Evolutionary conservation across 2,329 filamentous ascomycete genomes (phyloP), one percentile per base, ranked within the genome.

Genomic region (Fusarium virguliforme): DNA sequence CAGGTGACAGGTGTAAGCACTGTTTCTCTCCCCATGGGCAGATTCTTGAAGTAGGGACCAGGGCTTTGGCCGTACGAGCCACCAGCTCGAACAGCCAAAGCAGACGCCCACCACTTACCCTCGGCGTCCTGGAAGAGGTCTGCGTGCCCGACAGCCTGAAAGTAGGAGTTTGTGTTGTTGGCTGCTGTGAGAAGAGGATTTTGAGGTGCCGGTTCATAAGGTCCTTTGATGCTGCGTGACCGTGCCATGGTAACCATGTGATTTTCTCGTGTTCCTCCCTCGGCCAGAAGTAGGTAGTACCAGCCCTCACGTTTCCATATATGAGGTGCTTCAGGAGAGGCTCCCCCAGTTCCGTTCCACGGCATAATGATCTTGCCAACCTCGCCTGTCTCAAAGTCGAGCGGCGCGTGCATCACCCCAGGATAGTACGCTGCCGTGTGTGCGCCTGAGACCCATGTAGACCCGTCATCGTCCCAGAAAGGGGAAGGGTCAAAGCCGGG

Each of bases 21-120:
- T 0, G 84, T 83, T 73, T 90, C 87, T 9, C 87, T 80, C 1
- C 87, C 87, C 86, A 88, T 87, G 0, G 86, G 85, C 65, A 85
- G 87, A 37, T 79, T 66, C 5, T 74, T 71, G 37, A 60, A 64
- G 50, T 72, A 70, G 7, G 64, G 60, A 2, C 60, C 64, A 4
- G 64, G 53, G 5, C 70, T 64, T 32, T 68, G 41, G 12, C 69
- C 71, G 61, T 62, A 72, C 3, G 56, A 65, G 1, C 73, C 75
- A 51, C 74, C 75, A 54, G 66, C 64, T 34, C 71, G 64, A n/a
- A 50, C 54, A 38, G 71, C 68, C 32, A 73, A 43, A 8, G 64
- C 66, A 9, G 55, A 40, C 26, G 64, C 68, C 68, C 69, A 72
- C 69, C 69, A 72, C 3, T 65, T 10, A 1, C 65, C 65, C 0